phyloP scores from a whole-genome alignment of 306 rosid species.

The Vachellia collinsii region DNA sequence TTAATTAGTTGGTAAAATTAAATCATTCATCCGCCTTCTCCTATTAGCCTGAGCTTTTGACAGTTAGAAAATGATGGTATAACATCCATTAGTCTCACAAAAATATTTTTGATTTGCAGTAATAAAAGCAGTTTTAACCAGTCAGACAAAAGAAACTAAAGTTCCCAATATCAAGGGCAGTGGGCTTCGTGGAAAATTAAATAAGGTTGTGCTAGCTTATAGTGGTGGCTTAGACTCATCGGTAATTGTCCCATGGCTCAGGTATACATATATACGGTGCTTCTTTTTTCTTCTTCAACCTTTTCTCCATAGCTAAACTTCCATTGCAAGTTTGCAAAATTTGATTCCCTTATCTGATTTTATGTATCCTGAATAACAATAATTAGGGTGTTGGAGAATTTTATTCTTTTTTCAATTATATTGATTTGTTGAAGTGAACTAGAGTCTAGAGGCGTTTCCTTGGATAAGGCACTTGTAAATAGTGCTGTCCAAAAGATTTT shows the following conservation, averaged over 20 bases:
- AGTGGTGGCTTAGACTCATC: constrained; percentile 99
- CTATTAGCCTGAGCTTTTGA: too few relatives aligned
- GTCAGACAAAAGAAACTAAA: constrained; percentile 41
- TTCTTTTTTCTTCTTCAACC: neutral
- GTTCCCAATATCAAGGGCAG: constrained; percentile 36
- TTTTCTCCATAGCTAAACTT: neutral
- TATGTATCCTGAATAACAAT: too few relatives aligned
- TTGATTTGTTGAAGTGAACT: too few relatives aligned
- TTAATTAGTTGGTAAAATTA: too few relatives aligned
- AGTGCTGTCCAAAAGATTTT: too few relatives aligned
- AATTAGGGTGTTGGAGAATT: too few relatives aligned
- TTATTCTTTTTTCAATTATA: too few relatives aligned
- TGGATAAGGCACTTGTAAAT: too few relatives aligned
- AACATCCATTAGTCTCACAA: neutral
- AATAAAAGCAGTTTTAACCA: constrained; percentile 50
- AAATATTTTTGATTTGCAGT: constrained; percentile 45
- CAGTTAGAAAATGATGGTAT: too few relatives aligned
- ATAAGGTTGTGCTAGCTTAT: constrained; percentile 91
- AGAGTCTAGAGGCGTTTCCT: too few relatives aligned
- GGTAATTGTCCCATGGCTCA: constrained; percentile 94
- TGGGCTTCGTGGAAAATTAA: constrained; percentile 78
- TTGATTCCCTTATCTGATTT: too few relatives aligned
- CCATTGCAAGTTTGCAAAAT: neutral
- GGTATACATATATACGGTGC: constrained; percentile 46
- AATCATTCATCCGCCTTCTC: too few relatives aligned